These are phyloP conservation scores for Hypoxylon sp. DNA, from an alignment of 2,329 filamentous ascomycete species.

Conservation along the genomic window DNA sequence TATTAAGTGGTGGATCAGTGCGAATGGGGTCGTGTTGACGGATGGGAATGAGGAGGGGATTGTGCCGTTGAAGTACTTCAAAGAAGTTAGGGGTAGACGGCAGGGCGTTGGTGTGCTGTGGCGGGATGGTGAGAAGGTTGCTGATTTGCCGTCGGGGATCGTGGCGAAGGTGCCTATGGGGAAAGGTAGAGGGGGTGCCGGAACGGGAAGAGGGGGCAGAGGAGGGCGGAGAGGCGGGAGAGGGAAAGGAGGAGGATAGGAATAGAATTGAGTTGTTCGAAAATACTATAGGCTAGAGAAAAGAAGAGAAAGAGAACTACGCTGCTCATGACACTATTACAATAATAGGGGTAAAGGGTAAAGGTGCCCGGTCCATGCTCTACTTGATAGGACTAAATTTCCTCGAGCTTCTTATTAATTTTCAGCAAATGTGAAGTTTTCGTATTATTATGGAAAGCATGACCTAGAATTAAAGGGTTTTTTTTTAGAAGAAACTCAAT, in stretches of 20 bases:
- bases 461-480: too few relatives aligned
- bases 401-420: too few relatives aligned
- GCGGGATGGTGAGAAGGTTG: conserved; percentile 76
- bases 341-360: neutral
- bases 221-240: conserved; percentile 48
- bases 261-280: conserved; percentile 2
- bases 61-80: conserved; percentile 77
- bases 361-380: too few relatives aligned
- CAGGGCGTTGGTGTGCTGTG: conserved; percentile 76
- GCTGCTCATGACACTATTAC: neutral
- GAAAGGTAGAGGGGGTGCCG: conserved; percentile 61
- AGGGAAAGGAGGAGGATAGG: conserved; percentile 43
- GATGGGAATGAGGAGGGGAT: conserved; percentile 72
- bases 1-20: conserved; percentile 83
- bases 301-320: neutral
- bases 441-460: too few relatives aligned
- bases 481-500: neutral
- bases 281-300: neutral
- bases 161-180: conserved; percentile 64
- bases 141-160: conserved; percentile 75
- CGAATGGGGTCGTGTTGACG: conserved; percentile 82
- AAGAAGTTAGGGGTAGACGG: conserved; percentile 75
- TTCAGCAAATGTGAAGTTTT: too few relatives aligned
- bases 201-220: conserved; percentile 49
- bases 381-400: too few relatives aligned